Percentiles rank a stretch among this genome's conserved stretches.
Evolutionary conservation across 2,329 filamentous ascomycete species (phyloP).

Genomic region (Domatiomyces globalis): DNA sequence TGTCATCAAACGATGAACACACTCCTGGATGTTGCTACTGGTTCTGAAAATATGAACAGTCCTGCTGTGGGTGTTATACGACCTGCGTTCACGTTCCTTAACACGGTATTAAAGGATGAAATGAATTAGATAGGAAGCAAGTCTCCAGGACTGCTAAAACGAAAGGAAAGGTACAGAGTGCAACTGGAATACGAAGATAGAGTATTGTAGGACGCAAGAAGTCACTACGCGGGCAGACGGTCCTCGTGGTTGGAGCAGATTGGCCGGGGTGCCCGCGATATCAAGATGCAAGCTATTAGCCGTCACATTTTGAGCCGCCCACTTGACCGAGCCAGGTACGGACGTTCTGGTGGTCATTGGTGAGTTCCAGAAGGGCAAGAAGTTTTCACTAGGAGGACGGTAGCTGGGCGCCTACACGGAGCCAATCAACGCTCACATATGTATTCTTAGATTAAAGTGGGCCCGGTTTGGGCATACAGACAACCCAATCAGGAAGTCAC

Average conservation of each 20-base stretch:
- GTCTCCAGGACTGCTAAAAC: constrained; percentile 8
- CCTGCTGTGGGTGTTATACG: background rate
- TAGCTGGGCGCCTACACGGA: background rate
- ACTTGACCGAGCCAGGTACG: background rate
- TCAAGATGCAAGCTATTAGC: background rate
- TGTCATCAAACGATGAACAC: background rate
- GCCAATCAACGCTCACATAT: background rate
- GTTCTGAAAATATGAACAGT: constrained; percentile 1
- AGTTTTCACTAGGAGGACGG: background rate
- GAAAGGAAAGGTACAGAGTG: background rate
- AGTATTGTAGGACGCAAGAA: background rate
- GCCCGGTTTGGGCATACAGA: background rate
- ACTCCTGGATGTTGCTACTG: background rate
- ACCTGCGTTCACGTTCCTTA: constrained; percentile 1
- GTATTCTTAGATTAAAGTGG: background rate
- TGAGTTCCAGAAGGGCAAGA: background rate
- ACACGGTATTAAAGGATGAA: background rate
- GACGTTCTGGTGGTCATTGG: background rate
- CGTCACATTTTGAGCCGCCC: background rate
- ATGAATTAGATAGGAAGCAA: constrained; percentile 4
- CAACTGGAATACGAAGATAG: constrained; percentile 3
- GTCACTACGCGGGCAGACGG: too few relatives aligned
- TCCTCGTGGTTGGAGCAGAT: constrained; percentile 1
- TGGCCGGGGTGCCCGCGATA: background rate
- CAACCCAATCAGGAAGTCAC: background rate